Evolutionary conservation across 2,329 filamentous ascomycete genomes (phyloP), one percentile per base, ranked within the genome.

Genomic region (Fusarium sp.): DNA sequence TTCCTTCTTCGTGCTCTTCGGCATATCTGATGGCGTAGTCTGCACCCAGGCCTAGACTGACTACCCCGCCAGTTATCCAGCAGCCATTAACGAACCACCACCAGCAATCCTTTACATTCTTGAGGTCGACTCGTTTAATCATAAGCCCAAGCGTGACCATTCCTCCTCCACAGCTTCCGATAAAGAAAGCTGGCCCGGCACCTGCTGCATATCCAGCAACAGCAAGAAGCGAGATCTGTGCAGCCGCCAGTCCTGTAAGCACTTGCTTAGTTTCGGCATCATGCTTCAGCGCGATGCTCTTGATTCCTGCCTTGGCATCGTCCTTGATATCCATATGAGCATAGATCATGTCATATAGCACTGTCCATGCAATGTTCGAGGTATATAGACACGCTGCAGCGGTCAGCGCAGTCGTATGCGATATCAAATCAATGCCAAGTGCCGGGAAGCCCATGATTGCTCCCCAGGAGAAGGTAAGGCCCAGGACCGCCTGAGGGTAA

Each of bases 281-380:
- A 72, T 97, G 93, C 77, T 91, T 91, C 41, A 97, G 83, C 3
- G 92, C 93, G 72, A 97, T 96, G 75, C 90, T 93, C 83, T 95
- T 97, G 81, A 97, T 96, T 11, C 93, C 94, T 0, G 91, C 93
- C 79, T 93, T 94, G 65, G 85, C 89, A 76, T 97, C 93, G 73
- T 97, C 93, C 75, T 90, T 90, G 78, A 95, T 91, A 75, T 97
- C 93, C 90, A 96, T 95, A 77, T 97, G 93, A 16, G 93, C 93
- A 79, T 97, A 97, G 31, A 97, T 93, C 89, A 96, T 97, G 78
- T 97, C 93, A 78, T 97, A 97, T 41, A 97, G 81, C 26, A 97
- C 86, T 0, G 93, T 97, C 94, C 94, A 97, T 5, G 92, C 89
- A 25, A 96, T 84, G 73, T 94, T 96, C 44, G 91, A 93, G 13